These are phyloP conservation scores for Telfairia occidentalis DNA, from an alignment of 331 rosid genomes.

Conservation along the genomic window DNA sequence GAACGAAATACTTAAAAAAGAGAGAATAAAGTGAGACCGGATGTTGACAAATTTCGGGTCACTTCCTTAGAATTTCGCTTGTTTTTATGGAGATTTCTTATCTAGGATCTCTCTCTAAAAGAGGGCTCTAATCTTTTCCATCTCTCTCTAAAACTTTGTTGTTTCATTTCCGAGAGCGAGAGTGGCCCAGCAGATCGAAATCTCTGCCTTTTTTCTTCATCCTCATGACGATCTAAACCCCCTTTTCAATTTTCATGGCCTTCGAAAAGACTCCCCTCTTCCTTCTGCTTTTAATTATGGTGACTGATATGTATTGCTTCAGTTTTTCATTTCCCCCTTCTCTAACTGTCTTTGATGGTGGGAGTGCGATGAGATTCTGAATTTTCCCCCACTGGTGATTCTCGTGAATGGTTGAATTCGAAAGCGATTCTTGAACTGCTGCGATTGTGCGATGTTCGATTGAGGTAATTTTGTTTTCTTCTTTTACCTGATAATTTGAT, in stretches of 20 bases:
- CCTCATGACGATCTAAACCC: conserved; percentile 5
- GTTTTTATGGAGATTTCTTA: conserved; percentile 4
- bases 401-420: neutral
- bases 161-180: conserved; percentile 9
- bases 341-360: neutral
- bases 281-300: neutral
- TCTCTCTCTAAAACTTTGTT: conserved; percentile 2
- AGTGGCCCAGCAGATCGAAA: conserved; percentile 14
- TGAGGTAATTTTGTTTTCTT: neutral
- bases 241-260: neutral
- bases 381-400: neutral
- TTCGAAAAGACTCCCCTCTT: neutral
- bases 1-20: neutral
- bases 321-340: neutral
- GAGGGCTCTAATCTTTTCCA: neutral
- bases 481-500: neutral
- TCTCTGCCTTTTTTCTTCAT: conserved; percentile 5
- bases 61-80: neutral
- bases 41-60: conserved; percentile 17
- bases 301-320: neutral
- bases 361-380: neutral
- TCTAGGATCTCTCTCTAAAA: conserved; percentile 15
- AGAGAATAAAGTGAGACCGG: conserved; percentile 10
- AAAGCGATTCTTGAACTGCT: neutral
- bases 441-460: neutral